phyloP scores from a whole-genome alignment of 805 yeast genomes.

The Zygoascus bituminiphila region DNA sequence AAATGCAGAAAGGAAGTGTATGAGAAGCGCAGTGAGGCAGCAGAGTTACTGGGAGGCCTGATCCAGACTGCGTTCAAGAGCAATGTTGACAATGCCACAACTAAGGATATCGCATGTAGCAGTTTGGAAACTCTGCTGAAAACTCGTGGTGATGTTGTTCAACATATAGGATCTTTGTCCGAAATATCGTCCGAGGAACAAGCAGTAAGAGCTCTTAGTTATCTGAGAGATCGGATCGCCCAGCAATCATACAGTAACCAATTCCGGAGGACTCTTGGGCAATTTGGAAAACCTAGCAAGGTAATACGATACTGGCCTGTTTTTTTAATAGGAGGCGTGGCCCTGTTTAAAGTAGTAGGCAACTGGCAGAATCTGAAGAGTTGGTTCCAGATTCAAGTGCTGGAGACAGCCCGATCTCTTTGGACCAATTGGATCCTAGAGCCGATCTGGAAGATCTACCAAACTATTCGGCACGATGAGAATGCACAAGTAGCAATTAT shows the following conservation, averaged over 20 bases:
- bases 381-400: slow-evolving; percentile 51
- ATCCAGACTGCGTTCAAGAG: not conserved
- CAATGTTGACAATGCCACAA: not conserved
- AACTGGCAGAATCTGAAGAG: slow-evolving; percentile 45
- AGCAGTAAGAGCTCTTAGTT: not conserved
- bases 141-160: not conserved
- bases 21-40: not conserved
- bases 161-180: too few relatives aligned
- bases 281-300: slow-evolving; percentile 11
- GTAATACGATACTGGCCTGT: slow-evolving; percentile 62
- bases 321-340: slow-evolving; percentile 25
- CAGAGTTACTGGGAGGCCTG: not conserved
- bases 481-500: slow-evolving; percentile 64
- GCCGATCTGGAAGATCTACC: slow-evolving; percentile 64
- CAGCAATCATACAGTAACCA: not conserved
- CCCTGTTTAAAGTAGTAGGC: slow-evolving; percentile 30
- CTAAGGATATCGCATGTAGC: not conserved
- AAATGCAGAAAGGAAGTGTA: not conserved
- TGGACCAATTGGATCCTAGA: slow-evolving; percentile 74
- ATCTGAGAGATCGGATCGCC: not conserved
- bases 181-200: not conserved
- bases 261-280: not conserved
- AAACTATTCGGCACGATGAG: slow-evolving; percentile 80
- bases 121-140: not conserved
- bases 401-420: slow-evolving; percentile 60